Conservation (phyloP, 2,329 filamentous ascomycete genomes). For the Orbilia javanica region DNA sequence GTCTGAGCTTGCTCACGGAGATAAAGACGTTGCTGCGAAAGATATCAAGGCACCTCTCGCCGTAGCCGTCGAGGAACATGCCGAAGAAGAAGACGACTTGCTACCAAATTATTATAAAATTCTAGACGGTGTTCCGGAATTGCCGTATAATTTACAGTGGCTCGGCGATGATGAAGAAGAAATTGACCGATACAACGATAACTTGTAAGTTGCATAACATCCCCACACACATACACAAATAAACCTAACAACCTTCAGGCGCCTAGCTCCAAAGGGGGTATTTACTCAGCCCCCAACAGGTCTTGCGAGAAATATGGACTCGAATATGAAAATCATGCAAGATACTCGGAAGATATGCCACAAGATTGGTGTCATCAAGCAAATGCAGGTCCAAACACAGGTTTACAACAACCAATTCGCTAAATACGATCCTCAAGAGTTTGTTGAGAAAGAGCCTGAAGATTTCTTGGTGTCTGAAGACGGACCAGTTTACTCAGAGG, state of each 20-base stretch:
- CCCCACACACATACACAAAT: background rate
- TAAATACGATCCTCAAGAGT: conserved; percentile 91
- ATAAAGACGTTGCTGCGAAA: conserved; percentile 66
- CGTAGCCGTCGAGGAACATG: conserved; percentile 87
- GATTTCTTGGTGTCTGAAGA: conserved; percentile 91
- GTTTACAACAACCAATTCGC: conserved; percentile 98
- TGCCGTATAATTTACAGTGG: conserved; percentile 84
- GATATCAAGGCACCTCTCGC: conserved; percentile 54
- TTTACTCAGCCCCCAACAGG: conserved; percentile 82
- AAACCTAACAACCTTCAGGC: conserved; percentile 41
- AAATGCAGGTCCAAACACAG: conserved; percentile 98
- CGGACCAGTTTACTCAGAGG: conserved; percentile 86
- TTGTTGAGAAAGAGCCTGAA: conserved; percentile 85
- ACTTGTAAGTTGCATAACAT: conserved; percentile 68
- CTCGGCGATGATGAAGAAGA: conserved; percentile 89
- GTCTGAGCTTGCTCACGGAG: conserved; percentile 49
- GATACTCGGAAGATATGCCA: conserved; percentile 95
- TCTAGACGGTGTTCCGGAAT: conserved; percentile 85
- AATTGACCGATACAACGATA: conserved; percentile 88
- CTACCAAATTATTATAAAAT: conserved; percentile 96
- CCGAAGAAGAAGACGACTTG: conserved; percentile 83
- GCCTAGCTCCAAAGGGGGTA: conserved; percentile 78
- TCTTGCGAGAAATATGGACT: conserved; percentile 83
- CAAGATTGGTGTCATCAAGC: conserved; percentile 97
- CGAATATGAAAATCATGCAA: conserved; percentile 94